A percentile compares a stretch with the other conserved stretches of the same genome.
Conservation (phyloP, 2,329 filamentous ascomycete species). For the Aspergillus pseudoglaucus region DNA sequence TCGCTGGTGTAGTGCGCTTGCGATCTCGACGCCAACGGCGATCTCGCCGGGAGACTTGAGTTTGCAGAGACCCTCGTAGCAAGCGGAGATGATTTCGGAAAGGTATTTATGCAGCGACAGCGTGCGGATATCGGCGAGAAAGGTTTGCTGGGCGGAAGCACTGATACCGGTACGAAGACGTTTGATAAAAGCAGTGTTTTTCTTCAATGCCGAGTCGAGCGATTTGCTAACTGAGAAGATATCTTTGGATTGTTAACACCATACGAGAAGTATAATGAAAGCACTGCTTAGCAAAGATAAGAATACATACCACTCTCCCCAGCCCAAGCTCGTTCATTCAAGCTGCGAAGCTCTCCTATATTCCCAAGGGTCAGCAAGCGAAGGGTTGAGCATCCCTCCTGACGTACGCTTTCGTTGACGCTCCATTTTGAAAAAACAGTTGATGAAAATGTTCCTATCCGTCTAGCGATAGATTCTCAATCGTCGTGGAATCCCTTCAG, state of each 20-base stretch:
- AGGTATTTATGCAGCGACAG: slow-evolving; percentile 93
- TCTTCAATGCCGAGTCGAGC: slow-evolving; percentile 92
- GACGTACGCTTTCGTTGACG: slow-evolving; percentile 44
- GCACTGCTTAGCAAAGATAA: background rate
- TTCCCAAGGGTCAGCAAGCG: background rate
- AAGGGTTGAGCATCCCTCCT: background rate
- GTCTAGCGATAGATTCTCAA: slow-evolving; percentile 15
- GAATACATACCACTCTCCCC: slow-evolving; percentile 66
- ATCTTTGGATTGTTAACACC: slow-evolving; percentile 46
- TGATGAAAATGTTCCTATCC: background rate
- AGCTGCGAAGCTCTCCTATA: slow-evolving; percentile 77
- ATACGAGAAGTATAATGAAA: background rate
- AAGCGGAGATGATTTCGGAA: slow-evolving; percentile 92
- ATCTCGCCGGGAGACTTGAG: slow-evolving; percentile 90
- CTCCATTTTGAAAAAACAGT: slow-evolving; percentile 36
- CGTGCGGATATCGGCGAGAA: slow-evolving; percentile 82
- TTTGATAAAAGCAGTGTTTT: slow-evolving; percentile 98
- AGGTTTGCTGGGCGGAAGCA: slow-evolving; percentile 69
- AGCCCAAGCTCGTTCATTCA: slow-evolving; percentile 83
- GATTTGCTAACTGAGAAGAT: slow-evolving; percentile 69
- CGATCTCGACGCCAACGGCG: slow-evolving; percentile 82
- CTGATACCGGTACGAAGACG: slow-evolving; percentile 86
- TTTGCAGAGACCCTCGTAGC: slow-evolving; percentile 87
- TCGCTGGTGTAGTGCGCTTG: slow-evolving; percentile 90
- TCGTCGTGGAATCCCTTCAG: slow-evolving; percentile 30